Base-by-base conservation (phyloP, 2,329 filamentous ascomycete species). In the Aspergillus ruber region DNA sequence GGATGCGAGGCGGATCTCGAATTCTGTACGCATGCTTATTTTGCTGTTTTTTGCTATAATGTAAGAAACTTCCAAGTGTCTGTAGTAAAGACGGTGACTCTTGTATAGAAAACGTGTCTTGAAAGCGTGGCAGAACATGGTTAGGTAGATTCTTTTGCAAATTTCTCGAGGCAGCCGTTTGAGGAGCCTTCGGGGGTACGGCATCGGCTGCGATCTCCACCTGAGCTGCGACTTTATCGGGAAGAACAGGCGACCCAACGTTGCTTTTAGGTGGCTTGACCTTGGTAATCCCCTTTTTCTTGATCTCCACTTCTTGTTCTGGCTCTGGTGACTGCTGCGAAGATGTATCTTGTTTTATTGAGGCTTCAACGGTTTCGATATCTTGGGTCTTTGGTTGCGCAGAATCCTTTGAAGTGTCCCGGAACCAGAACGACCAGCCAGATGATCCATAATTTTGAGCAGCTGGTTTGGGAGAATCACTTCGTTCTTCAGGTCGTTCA, bases 1-100 rank as follows among this genome's bases (percentile, higher is more conserved):
- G 88, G 42, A 97, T 82, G 54, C 80, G 85, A 1, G 82, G 86
- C 0, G 81, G 76, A 6, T 86, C 81, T 40, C 82, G 83, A 6
- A 82, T 71, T 27, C 88, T 78, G 55, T 82, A 85, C 4, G 96
- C 82, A 64, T 96, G 87, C 43, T 80, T 83, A 13, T 77, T 76
- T 3, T 65, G 79, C 70, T 45, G 78, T 63, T 57, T 86, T 74
- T 68, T 88, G 76, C 53, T 62, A 49, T 70, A 70, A 49, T 71
- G 67, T 15, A 75, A 56, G 20, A 74, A 52, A 58, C 76, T 59
- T 59, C 68, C 65, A 41, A 77, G 60, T 25, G 71, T 70, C 52
- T 84, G 80, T n/a, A 89, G 62, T 13, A 90, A 79, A 4, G 85
- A 86, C 1, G 85, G 83, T 8, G 64, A 63, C 51, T 71, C 67